Evolutionary conservation across 768 basidiomycete species (phyloP).

Genomic region (Mycena vulgaris): DNA sequence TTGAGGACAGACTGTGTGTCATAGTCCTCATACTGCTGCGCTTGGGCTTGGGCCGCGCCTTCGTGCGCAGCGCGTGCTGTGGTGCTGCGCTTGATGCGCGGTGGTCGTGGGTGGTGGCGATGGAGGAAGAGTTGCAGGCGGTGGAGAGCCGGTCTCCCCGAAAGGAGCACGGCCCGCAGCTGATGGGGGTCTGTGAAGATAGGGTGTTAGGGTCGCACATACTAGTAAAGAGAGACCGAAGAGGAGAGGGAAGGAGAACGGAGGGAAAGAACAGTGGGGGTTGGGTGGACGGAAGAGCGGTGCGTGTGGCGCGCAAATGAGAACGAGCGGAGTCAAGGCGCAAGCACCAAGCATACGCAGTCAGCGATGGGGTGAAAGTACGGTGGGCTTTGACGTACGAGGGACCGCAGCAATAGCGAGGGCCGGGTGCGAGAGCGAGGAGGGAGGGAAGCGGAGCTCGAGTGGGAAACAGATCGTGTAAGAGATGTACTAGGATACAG

Average conservation of each 20-base stretch:
- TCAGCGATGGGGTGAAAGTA: not conserved
- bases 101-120: constrained; percentile 4
- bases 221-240: too few relatives aligned
- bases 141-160: constrained; percentile 11
- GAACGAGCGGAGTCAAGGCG: constrained; percentile 6
- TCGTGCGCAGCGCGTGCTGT: constrained; percentile 10
- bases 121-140: constrained; percentile 1
- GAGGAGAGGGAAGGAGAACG: too few relatives aligned
- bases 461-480: too few relatives aligned
- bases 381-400: not conserved
- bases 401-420: too few relatives aligned
- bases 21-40: constrained; percentile 3
- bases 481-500: too few relatives aligned
- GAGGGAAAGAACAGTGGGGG: too few relatives aligned
- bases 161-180: constrained; percentile 11
- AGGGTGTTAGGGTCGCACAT: too few relatives aligned
- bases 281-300: not conserved
- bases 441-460: too few relatives aligned
- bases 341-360: not conserved
- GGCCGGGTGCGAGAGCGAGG: too few relatives aligned
- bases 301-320: not conserved
- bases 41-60: not conserved
- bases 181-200: not conserved
- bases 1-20: not conserved
- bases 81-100: constrained; percentile 7